Evolutionary conservation across 345 rosid species (phyloP).

Genomic region (Citrus medica): DNA sequence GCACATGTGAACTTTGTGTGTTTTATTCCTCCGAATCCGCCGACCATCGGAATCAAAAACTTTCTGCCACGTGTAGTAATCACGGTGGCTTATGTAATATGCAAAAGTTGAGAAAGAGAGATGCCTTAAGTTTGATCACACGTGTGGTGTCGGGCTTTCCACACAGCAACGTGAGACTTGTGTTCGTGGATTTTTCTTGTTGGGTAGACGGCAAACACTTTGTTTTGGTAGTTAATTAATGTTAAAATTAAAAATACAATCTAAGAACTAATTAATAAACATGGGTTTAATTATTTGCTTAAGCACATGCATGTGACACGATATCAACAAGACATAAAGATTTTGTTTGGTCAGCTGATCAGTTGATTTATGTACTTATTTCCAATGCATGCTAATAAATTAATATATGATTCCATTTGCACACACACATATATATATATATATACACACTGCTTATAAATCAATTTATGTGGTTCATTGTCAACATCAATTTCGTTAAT

Average conservation of each 20-base stretch:
- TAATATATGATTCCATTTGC: background rate
- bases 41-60: background rate
- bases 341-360: background rate
- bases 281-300: background rate
- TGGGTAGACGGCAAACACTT: conserved; percentile 26
- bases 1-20: background rate
- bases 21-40: conserved; percentile 7
- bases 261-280: background rate
- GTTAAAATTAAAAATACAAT: background rate
- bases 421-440: too few relatives aligned
- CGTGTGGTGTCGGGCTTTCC: conserved; percentile 15
- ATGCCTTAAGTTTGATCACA: conserved; percentile 5
- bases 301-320: background rate
- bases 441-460: background rate
- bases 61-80: background rate
- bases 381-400: background rate
- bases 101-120: background rate
- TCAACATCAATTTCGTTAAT: background rate
- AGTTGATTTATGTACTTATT: background rate
- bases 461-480: background rate
- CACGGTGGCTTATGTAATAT: background rate
- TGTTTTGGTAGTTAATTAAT: background rate
- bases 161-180: conserved; percentile 5
- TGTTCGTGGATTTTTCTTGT: conserved; percentile 20
- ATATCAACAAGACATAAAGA: background rate